These are phyloP conservation scores for Zangia roseola DNA, from an alignment of 768 basidiomycete species.

Conservation along the genomic window DNA sequence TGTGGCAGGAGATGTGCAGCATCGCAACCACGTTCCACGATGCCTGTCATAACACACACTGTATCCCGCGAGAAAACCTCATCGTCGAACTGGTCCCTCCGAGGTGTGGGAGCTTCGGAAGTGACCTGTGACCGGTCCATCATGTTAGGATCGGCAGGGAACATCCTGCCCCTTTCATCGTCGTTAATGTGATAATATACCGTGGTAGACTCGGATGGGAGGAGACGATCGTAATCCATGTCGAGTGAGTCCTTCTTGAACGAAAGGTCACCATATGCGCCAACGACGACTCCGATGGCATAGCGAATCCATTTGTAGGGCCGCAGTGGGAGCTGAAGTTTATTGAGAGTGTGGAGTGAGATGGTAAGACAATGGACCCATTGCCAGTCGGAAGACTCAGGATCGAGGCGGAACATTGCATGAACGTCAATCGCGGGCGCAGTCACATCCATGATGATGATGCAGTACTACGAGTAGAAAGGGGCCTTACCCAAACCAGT, in stretches of 20 bases:
- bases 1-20: slow-evolving; percentile 10
- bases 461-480: no score
- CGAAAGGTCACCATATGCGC: slow-evolving; percentile 1
- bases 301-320: slow-evolving; percentile 10
- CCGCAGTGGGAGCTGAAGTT: neutral
- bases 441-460: no score
- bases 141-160: slow-evolving; percentile 1
- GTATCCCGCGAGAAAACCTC: neutral
- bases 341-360: neutral
- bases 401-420: neutral
- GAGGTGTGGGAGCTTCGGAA: neutral
- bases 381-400: no score
- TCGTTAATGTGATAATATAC: slow-evolving; percentile 7
- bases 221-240: neutral
- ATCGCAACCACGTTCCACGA: neutral
- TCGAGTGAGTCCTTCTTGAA: neutral
- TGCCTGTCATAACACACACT: neutral
- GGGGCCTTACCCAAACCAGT: no score
- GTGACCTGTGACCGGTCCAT: neutral
- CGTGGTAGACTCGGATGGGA: neutral
- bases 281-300: slow-evolving; percentile 2
- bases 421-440: neutral
- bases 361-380: slow-evolving; percentile 4
- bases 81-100: neutral
- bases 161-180: neutral